Evolutionary conservation across 768 basidiomycete species (phyloP), one percentile per base, ranked within the genome.

Genomic region (Galerina marginata): DNA sequence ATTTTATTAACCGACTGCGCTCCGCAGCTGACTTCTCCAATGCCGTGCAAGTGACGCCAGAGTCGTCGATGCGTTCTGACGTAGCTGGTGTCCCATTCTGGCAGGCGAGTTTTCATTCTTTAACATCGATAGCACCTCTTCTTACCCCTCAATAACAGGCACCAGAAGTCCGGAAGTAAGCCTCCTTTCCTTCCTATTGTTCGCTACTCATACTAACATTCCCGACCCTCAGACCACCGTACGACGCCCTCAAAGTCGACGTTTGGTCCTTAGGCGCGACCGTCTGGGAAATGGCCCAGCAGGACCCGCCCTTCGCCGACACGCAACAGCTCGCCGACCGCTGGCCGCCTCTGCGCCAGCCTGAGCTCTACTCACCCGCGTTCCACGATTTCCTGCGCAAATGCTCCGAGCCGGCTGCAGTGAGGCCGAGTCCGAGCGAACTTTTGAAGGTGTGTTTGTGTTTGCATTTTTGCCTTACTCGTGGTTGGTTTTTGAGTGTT

Each of bases 181-280:
- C 72, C 39, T 12, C n/a, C 9, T 56, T 11, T 48, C 1, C 20
- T 42, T 58, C 23, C 36, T 50, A 44, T 37, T 44, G 16, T 49
- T 50, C n/a, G 29, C n/a, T 40, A 15, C 11, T 14, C 7, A 33
- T 33, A 33, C 7, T 33, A 5, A 33, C 2, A 7, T 33, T 5
- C 4, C 7, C 9, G 46, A 5, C 39, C 54, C 38, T 25, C 55
- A 90, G 88, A 52, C 87, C 88, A 10, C 77, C 86, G 0, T 93
- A 93, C 66, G 80, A 93, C 66, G 83, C 86, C 1, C 80, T 92
- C 44, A 88, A 88, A 70, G 85, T 92, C 47, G 92, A 93, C 60
- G 79, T 89, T 0, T 93, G 91, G 91, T 92, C 91, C 0, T 77
- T 92, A 6, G 92, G 92, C 1, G 92, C 92, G 0, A 93, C 92